Conservation (phyloP, 2,329 filamentous ascomycete species). For the Phialemoniopsis sp. region DNA sequence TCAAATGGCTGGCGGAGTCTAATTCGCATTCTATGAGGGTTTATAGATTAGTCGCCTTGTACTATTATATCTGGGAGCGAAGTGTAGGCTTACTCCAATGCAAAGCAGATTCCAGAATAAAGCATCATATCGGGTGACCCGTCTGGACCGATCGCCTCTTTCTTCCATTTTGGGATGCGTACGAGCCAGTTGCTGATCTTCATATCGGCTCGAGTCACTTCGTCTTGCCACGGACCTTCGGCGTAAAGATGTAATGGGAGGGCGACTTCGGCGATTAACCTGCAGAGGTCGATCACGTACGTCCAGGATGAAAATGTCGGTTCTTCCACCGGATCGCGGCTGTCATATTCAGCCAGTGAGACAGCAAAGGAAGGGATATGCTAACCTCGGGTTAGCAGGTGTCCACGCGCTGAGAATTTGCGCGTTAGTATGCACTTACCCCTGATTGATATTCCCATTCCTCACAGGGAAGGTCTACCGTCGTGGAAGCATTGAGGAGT, state of each 20-base stretch:
- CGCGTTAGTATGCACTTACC: slow-evolving; percentile 17
- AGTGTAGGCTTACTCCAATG: slow-evolving; percentile 24
- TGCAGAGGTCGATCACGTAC: slow-evolving; percentile 30
- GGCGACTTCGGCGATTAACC: slow-evolving; percentile 24
- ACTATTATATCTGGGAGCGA: neutral
- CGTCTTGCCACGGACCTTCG: slow-evolving; percentile 15
- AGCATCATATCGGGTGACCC: slow-evolving; percentile 31
- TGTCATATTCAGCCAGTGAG: slow-evolving; percentile 27
- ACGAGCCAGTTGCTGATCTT: slow-evolving; percentile 31
- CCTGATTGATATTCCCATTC: slow-evolving; percentile 33
- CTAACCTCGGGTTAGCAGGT: slow-evolving; percentile 16
- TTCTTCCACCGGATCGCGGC: slow-evolving; percentile 25
- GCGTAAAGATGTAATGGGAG: slow-evolving; percentile 17
- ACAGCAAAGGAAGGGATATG: slow-evolving; percentile 20
- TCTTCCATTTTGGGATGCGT: slow-evolving; percentile 31
- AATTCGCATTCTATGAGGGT: slow-evolving; percentile 17
- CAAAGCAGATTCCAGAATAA: slow-evolving; percentile 26
- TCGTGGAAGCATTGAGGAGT: slow-evolving; percentile 19
- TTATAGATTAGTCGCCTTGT: slow-evolving; percentile 2
- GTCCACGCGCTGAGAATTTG: neutral
- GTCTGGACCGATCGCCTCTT: slow-evolving; percentile 27
- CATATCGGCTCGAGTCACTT: slow-evolving; percentile 26
- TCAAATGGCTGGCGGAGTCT: slow-evolving; percentile 17
- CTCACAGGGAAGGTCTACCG: slow-evolving; percentile 32
- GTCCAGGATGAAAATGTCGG: slow-evolving; percentile 31